These are phyloP conservation scores for Dalbergia oliveri DNA, from an alignment of 306 rosid species.

Conservation along the genomic window DNA sequence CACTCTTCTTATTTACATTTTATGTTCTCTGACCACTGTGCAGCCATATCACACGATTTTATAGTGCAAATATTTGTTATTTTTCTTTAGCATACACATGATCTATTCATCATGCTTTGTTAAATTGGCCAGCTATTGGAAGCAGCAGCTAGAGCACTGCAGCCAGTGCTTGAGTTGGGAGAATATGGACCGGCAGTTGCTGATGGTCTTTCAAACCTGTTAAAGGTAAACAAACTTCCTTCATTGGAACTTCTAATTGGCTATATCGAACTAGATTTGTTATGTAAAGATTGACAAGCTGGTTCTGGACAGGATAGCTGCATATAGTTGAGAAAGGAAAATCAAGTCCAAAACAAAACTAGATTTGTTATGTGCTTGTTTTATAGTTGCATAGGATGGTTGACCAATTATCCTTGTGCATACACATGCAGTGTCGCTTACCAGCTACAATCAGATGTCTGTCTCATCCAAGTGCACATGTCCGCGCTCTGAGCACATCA, in stretches of 20 bases:
- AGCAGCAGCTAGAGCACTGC: conserved; percentile 85
- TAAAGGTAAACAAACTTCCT: conserved; percentile 59
- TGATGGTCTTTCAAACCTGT: conserved; percentile 81
- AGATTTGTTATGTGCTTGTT: conserved; percentile 10
- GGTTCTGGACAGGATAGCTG: neutral
- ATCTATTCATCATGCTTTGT: neutral
- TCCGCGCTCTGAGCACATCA: conserved; percentile 76
- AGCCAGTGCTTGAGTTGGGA: conserved; percentile 77
- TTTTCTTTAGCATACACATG: neutral
- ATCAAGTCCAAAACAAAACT: neutral
- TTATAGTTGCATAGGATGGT: neutral
- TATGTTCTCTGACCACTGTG: neutral
- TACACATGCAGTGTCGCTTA: conserved; percentile 75
- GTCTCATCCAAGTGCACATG: conserved; percentile 83
- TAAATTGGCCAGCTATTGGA: conserved; percentile 70
- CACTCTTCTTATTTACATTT: neutral
- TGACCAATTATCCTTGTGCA: conserved; percentile 31
- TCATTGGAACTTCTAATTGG: neutral
- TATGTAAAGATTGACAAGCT: conserved; percentile 17
- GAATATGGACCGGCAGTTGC: conserved; percentile 77
- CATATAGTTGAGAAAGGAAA: conserved; percentile 10
- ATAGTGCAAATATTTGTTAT: neutral
- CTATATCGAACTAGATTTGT: neutral
- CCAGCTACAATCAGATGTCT: conserved; percentile 79
- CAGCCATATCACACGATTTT: neutral